A percentile compares a stretch with the other conserved stretches of the same genome.
Conservation (phyloP, 129 eudicot species). For the Centrapalus pauciflorus region DNA sequence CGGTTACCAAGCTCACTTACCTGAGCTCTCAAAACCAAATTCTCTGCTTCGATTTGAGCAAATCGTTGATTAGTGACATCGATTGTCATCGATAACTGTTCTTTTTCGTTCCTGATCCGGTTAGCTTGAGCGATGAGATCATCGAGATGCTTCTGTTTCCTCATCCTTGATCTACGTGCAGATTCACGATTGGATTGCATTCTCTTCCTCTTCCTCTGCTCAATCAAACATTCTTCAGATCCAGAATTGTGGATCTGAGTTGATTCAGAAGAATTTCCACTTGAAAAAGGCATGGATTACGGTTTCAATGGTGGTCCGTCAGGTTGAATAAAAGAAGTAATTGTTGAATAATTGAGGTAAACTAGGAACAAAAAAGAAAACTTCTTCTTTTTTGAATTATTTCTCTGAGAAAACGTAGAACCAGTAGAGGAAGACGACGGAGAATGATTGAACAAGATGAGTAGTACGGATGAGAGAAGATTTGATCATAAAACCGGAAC, state of each 20-base stretch:
- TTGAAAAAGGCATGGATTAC: constrained; percentile 51
- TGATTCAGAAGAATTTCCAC: constrained; percentile 50
- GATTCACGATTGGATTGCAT: constrained; percentile 93
- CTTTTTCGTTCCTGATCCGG: constrained; percentile 44
- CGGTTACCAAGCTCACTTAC: constrained; percentile 63
- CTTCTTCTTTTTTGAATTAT: no score
- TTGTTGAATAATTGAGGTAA: no score
- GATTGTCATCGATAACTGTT: constrained; percentile 44
- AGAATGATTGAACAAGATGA: constrained; percentile 94
- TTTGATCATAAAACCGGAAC: constrained; percentile 71
- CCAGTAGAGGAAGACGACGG: constrained; percentile 93
- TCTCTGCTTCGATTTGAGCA: constrained; percentile 59
- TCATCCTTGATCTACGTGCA: constrained; percentile 76
- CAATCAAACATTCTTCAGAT: constrained; percentile 48
- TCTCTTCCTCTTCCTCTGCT: constrained; percentile 72
- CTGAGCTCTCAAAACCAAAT: constrained; percentile 76
- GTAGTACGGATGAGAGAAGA: constrained; percentile 65
- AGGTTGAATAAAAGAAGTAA: not conserved
- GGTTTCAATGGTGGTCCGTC: not conserved
- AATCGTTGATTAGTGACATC: constrained; percentile 42
- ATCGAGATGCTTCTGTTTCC: constrained; percentile 69
- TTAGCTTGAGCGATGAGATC: constrained; percentile 47
- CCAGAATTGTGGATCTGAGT: constrained; percentile 39
- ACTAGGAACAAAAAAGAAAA: no score
- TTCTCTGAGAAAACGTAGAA: constrained; percentile 86